Base-by-base conservation (phyloP, 345 rosid genomes). In the Hevea brasiliensis region DNA sequence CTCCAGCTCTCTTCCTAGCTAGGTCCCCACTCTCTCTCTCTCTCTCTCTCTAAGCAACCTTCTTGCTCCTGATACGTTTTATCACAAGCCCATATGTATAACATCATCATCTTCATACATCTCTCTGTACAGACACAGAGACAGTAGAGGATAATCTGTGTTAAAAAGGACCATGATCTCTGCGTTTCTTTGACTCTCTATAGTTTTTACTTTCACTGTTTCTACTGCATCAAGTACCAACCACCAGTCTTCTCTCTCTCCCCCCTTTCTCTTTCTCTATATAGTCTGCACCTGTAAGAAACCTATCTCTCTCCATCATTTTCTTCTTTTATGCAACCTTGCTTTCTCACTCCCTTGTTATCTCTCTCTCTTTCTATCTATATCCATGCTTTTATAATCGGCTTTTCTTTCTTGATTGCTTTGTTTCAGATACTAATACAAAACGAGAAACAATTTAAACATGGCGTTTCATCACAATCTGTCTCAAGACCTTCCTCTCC, bases 391-490 rank as follows among this genome's bases (percentile, higher is more conserved):
- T 65, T 82, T 59, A 51, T 78, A 21, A 23, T 35, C 48, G n/a
- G 35, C 8, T n/a, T 44, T 5, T 24, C 42, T 54, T 54, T 15
- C 7, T 45, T 24, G 3, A 3, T 72, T 4, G 3, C 48, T 40
- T 35, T 53, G 7, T 71, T 60, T 24, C 37, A 32, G 26, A 57
- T 42, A 37, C 59, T 26, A 68, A 78, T 79, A 77, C 73, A 68
- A 75, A 41, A 37, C 62, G 70, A 64, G 53, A 35, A 55, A 65
- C 56, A 70, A n/a, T 18, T 18, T 56, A 32, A 65, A 74, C 77
- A 92, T 90, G 97, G 92, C 97, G 84, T 90, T 87, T 86, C 94
- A 90, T 58, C 95, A 89, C 72, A 89, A 86, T 72, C 92, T 89
- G 65, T 83, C 89, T 18, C 94, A 90, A 21, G 91, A 89, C 83